These are phyloP conservation scores for Ogataea populi-albae DNA, from an alignment of 805 yeast species.

Conservation along the genomic window DNA sequence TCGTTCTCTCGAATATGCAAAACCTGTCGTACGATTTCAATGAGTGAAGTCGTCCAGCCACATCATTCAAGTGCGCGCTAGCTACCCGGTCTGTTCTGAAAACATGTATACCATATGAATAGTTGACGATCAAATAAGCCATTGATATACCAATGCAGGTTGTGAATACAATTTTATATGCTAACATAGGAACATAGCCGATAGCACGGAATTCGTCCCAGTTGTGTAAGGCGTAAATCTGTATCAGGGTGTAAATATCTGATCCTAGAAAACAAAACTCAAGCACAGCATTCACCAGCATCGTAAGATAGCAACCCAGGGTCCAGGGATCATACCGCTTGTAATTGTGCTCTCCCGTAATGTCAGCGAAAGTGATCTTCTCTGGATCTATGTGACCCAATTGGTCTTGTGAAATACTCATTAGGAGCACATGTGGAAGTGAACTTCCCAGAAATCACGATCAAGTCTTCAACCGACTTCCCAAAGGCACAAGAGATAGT, in stretches of 20 bases:
- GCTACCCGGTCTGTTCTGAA: constrained; percentile 64
- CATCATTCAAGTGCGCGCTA: constrained; percentile 61
- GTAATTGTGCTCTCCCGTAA: constrained; percentile 30
- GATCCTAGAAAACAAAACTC: constrained; percentile 54
- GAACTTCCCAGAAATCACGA: too few relatives aligned
- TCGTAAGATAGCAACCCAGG: constrained; percentile 39
- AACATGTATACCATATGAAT: constrained; percentile 54
- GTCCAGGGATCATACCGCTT: constrained; percentile 42
- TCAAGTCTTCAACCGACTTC: too few relatives aligned
- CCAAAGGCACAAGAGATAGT: too few relatives aligned
- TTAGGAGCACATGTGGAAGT: too few relatives aligned
- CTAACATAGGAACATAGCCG: constrained; percentile 31
- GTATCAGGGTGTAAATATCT: constrained; percentile 78
- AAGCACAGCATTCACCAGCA: constrained; percentile 43
- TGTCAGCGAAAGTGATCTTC: constrained; percentile 26
- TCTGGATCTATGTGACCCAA: constrained; percentile 20
- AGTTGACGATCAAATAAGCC: constrained; percentile 52
- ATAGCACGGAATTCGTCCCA: constrained; percentile 34
- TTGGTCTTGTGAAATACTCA: constrained; percentile 1
- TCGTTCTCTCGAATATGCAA: constrained; percentile 69
- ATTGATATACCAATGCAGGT: constrained; percentile 78
- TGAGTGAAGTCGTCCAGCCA: constrained; percentile 58
- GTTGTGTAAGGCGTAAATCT: constrained; percentile 63
- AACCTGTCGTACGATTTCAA: constrained; percentile 59
- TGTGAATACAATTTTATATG: constrained; percentile 32